A percentile compares a stretch with the other conserved stretches of the same genome.
These are phyloP conservation scores for Sporothrix brunneoviolacea DNA, from an alignment of 2,329 filamentous ascomycete genomes.

Conservation along the genomic window DNA sequence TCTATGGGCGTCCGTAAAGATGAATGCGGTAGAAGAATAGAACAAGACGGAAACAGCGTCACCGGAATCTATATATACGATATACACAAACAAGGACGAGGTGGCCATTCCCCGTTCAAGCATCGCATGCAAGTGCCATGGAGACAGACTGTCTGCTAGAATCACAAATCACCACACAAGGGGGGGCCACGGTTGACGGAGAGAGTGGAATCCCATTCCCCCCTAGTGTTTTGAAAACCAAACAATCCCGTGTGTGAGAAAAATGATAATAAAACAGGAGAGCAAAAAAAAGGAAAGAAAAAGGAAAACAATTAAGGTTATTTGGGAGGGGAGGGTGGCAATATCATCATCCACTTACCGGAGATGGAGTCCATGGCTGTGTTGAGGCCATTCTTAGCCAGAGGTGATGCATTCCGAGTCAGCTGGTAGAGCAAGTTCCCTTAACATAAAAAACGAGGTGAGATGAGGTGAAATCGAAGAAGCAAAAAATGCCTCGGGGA, in stretches of 20 bases:
- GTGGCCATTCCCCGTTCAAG: neutral
- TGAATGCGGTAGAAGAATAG: neutral
- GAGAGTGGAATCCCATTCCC: slow-evolving; percentile 4
- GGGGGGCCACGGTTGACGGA: slow-evolving; percentile 6
- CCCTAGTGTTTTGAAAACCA: neutral
- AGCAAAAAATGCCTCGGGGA: no score
- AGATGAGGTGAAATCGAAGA: no score
- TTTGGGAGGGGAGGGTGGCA: neutral
- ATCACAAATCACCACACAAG: no score
- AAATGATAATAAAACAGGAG: neutral
- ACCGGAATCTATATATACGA: slow-evolving; percentile 14
- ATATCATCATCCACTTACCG: neutral
- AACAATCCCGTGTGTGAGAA: neutral
- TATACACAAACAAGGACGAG: neutral
- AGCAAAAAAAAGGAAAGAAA: neutral
- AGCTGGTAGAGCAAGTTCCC: no score
- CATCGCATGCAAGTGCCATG: neutral
- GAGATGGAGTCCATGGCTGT: no score
- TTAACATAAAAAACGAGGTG: no score
- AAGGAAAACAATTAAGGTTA: neutral
- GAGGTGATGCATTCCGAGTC: no score
- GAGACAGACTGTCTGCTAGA: no score
- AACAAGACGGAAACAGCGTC: slow-evolving; percentile 2
- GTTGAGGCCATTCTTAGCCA: no score
- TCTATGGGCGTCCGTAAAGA: neutral